Evolutionary conservation across 768 basidiomycete species (phyloP).

Genomic region (Lactifluus subvellereus): DNA sequence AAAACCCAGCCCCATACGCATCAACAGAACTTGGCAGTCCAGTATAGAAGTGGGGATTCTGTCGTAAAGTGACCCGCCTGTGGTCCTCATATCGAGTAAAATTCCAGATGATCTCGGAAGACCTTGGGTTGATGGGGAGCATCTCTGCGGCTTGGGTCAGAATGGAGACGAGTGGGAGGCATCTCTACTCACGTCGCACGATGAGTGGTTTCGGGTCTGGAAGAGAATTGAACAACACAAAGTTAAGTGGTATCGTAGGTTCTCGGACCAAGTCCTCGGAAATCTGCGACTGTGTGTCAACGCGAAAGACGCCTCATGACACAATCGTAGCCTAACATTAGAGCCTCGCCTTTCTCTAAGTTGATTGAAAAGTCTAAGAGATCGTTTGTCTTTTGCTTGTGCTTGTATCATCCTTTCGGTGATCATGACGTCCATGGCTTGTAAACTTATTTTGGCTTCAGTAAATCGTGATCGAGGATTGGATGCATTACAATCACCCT

Average conservation of each 20-base stretch:
- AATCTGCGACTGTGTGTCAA: neutral
- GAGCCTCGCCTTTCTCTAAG: neutral
- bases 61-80: neutral
- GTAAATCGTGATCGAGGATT: too few relatives aligned
- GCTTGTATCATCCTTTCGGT: neutral
- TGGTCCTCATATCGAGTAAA: neutral
- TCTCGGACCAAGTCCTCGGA: neutral
- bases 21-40: neutral
- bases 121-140: neutral
- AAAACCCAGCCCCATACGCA: neutral
- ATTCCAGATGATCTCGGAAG: slow-evolving; percentile 8
- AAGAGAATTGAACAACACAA: neutral
- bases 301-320: neutral
- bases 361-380: neutral
- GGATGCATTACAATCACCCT: neutral
- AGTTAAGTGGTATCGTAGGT: neutral
- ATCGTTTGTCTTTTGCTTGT: neutral
- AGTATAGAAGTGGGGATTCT: slow-evolving; percentile 2
- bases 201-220: neutral
- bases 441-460: neutral
- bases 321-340: neutral
- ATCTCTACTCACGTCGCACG: neutral
- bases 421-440: neutral
- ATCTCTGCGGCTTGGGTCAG: neutral
- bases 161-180: neutral